These are phyloP conservation scores for Sungouiozyma intestinalis DNA, from an alignment of 805 yeast species.

Conservation along the genomic window DNA sequence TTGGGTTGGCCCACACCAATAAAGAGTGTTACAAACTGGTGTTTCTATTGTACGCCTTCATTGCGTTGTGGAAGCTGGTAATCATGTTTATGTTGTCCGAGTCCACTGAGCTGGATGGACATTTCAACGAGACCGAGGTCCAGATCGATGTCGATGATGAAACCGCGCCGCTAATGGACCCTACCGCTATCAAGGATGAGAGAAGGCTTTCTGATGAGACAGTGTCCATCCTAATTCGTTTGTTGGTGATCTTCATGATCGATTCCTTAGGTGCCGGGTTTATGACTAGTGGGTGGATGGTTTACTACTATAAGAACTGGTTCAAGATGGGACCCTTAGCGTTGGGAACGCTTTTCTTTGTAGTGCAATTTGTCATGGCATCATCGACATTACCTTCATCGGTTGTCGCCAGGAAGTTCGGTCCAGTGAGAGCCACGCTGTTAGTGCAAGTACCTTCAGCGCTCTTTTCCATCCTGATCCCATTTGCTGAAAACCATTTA, in stretches of 20 bases:
- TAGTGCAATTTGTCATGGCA: conserved; percentile 52
- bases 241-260: conserved; percentile 58
- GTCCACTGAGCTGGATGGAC: conserved; percentile 39
- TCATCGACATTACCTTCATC: conserved; percentile 73
- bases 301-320: conserved; percentile 58
- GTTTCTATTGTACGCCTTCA: conserved; percentile 43
- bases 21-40: conserved; percentile 42
- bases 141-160: conserved; percentile 12
- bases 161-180: conserved; percentile 17
- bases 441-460: conserved; percentile 74
- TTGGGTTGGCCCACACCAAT: conserved; percentile 28
- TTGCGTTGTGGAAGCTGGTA: conserved; percentile 44
- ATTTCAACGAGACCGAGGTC: conserved; percentile 11
- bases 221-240: conserved; percentile 33
- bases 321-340: conserved; percentile 45
- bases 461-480: conserved; percentile 44
- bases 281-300: conserved; percentile 83
- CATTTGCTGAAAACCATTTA: conserved; percentile 33
- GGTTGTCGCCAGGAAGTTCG: conserved; percentile 48
- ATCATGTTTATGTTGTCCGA: conserved; percentile 42
- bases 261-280: conserved; percentile 87
- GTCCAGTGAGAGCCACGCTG: conserved; percentile 71
- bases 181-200: not conserved
- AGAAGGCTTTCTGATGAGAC: conserved; percentile 33
- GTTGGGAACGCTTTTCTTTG: conserved; percentile 59